These are phyloP conservation scores for Metschnikowia noctiluminum DNA, from an alignment of 805 yeast genomes.

Conservation along the genomic window DNA sequence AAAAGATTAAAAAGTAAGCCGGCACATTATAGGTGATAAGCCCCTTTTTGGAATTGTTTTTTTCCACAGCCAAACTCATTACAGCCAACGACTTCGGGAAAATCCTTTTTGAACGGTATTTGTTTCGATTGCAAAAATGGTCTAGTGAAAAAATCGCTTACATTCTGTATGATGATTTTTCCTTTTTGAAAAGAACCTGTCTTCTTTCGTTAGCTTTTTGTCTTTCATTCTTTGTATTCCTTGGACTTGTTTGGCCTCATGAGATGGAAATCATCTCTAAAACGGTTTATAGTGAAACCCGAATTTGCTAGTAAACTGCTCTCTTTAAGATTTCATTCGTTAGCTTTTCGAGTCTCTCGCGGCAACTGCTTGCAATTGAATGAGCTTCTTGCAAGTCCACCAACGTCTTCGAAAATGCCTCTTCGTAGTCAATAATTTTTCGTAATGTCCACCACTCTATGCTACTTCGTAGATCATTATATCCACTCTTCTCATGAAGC, in stretches of 20 bases:
- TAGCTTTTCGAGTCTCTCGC: neutral
- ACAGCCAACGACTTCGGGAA: too few relatives aligned
- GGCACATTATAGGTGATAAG: too few relatives aligned
- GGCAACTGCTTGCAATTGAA: neutral
- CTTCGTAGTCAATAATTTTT: neutral
- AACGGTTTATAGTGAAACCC: neutral
- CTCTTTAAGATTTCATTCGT: neutral
- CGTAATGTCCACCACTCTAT: neutral
- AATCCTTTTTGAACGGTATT: too few relatives aligned
- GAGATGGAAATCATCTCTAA: too few relatives aligned
- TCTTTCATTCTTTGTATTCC: neutral
- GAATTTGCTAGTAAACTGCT: neutral
- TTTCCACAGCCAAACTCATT: too few relatives aligned
- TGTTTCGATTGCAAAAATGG: too few relatives aligned
- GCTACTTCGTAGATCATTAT: neutral
- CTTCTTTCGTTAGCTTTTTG: neutral
- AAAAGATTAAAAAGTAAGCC: too few relatives aligned
- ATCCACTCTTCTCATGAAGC: neutral
- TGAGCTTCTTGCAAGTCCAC: neutral
- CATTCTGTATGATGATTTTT: neutral
- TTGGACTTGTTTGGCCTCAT: neutral
- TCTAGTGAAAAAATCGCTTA: neutral
- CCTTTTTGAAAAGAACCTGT: neutral
- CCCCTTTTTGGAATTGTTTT: too few relatives aligned
- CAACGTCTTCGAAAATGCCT: neutral